A percentile compares a stretch with the other conserved stretches of the same genome.
Conservation (phyloP, 306 rosid genomes). For the Ammopiptanthus mongolicus region DNA sequence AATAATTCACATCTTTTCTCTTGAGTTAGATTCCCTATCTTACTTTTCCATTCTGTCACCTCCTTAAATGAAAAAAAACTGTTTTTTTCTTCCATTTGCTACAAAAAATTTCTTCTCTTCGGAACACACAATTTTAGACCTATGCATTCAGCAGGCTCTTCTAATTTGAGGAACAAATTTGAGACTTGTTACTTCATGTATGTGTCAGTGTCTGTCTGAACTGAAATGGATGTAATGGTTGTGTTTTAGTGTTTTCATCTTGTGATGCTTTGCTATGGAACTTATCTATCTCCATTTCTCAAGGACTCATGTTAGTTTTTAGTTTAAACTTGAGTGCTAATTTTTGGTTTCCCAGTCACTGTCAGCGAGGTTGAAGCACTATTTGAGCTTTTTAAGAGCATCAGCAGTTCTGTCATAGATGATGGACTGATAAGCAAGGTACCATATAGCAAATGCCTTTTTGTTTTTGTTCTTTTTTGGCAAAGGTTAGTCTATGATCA, state of each 20-base stretch:
- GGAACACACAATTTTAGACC: background rate
- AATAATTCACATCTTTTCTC: background rate
- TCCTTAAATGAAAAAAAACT: background rate
- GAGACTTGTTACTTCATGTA: background rate
- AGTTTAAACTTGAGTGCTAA: constrained; percentile 15
- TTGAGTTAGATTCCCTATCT: background rate
- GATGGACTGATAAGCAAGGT: constrained; percentile 96
- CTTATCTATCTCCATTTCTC: constrained; percentile 1
- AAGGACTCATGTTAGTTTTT: background rate
- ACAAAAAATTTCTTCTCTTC: background rate
- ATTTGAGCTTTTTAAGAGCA: constrained; percentile 91
- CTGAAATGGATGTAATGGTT: constrained; percentile 8
- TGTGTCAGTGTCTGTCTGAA: background rate
- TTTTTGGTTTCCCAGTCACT: constrained; percentile 58
- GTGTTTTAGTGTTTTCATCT: background rate
- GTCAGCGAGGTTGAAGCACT: constrained; percentile 97
- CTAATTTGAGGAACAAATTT: background rate
- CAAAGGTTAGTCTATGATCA: background rate
- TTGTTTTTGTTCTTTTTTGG: background rate
- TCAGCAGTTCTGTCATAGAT: constrained; percentile 87
- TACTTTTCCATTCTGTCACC: background rate
- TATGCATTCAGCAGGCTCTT: constrained; percentile 1
- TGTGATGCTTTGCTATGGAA: constrained; percentile 5
- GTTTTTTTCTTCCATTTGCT: background rate
- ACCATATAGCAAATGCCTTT: constrained; percentile 12